These are phyloP conservation scores for Plasmodium knowlesi DNA, from an alignment of 169 alveolate species.

Conservation along the genomic window DNA sequence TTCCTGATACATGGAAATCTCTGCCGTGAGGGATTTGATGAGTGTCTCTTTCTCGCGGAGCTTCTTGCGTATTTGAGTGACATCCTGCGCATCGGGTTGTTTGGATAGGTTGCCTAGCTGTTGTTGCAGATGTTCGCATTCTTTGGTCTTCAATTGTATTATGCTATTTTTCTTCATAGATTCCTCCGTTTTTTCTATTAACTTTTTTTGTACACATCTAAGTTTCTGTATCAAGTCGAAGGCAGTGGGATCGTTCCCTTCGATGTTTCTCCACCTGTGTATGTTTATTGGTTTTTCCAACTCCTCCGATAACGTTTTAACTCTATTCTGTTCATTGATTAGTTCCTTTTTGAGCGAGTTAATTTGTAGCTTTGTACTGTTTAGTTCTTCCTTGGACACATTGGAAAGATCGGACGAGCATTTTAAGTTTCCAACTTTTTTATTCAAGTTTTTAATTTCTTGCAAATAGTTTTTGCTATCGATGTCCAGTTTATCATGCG, in stretches of 20 bases:
- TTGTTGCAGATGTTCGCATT: conserved; percentile 56
- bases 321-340: conserved; percentile 90
- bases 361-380: conserved; percentile 85
- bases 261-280: conserved; percentile 78
- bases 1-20: conserved; percentile 73
- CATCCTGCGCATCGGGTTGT: conserved; percentile 25
- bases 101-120: conserved; percentile 7
- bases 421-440: conserved; percentile 82
- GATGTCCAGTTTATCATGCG: conserved; percentile 88
- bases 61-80: conserved; percentile 29
- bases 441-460: conserved; percentile 81
- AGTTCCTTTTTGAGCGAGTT: conserved; percentile 81
- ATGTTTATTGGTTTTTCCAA: conserved; percentile 95
- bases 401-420: conserved; percentile 86
- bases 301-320: conserved; percentile 93
- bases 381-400: conserved; percentile 87
- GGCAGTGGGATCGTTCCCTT: conserved; percentile 71
- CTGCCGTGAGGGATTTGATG: conserved; percentile 59
- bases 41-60: conserved; percentile 54
- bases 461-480: conserved; percentile 82
- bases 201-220: conserved; percentile 58
- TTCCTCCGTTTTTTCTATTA: conserved; percentile 72
- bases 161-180: conserved; percentile 40
- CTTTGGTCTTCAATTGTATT: conserved; percentile 31
- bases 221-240: conserved; percentile 65